Evolutionary conservation across 1,284 basidiomycete genomes (phyloP).

Genomic region (Xerocomus amazonicus): DNA sequence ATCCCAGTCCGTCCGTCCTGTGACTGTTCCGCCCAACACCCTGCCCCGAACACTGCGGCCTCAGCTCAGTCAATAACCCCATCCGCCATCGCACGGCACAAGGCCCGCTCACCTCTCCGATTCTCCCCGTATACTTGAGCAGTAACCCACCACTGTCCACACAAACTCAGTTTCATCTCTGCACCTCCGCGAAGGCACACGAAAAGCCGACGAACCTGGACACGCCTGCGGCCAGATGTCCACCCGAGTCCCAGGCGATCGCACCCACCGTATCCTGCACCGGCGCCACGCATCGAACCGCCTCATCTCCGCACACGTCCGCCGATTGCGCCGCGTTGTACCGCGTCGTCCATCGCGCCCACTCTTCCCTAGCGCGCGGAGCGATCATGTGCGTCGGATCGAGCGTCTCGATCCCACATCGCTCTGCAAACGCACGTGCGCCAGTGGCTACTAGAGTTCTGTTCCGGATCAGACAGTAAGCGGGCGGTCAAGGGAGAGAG

Average conservation of each 20-base stretch:
- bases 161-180: not conserved
- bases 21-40: conserved; percentile 61
- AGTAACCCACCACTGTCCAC: conserved; percentile 62
- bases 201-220: conserved; percentile 51
- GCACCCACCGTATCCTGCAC: conserved; percentile 78
- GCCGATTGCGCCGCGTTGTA: conserved; percentile 31
- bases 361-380: conserved; percentile 47
- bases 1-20: conserved; percentile 31
- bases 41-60: conserved; percentile 63
- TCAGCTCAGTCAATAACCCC: conserved; percentile 23
- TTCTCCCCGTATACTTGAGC: conserved; percentile 63
- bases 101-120: conserved; percentile 56
- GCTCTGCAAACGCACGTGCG: conserved; percentile 46
- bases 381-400: conserved; percentile 45
- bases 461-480: not conserved
- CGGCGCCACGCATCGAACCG: not conserved
- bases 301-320: not conserved
- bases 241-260: conserved; percentile 45
- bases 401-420: conserved; percentile 34
- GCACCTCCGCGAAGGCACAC: not conserved
- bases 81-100: not conserved
- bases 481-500: no score
- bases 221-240: conserved; percentile 61
- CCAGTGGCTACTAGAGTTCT: conserved; percentile 52
- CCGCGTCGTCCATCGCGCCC: conserved; percentile 56